Percentiles rank a stretch among this genome's conserved stretches.
phyloP scores from a whole-genome alignment of 2,329 filamentous ascomycete species.

The Colletotrichum scovillei region DNA sequence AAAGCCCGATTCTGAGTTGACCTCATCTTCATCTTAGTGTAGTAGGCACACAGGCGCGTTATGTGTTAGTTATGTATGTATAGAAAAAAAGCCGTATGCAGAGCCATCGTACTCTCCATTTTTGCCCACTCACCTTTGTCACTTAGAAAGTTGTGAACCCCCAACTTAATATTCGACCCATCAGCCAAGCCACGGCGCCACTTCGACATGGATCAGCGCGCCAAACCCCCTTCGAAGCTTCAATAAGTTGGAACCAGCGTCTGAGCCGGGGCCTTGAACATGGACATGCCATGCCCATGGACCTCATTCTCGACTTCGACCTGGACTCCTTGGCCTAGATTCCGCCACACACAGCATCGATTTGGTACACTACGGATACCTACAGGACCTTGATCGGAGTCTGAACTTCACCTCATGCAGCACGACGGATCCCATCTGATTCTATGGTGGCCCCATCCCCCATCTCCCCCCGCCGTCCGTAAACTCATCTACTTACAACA shows the following conservation, averaged over 20 bases:
- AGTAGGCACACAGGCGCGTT: too few relatives aligned
- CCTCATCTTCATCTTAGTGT: neutral
- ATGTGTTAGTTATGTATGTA: too few relatives aligned
- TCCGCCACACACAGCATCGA: too few relatives aligned
- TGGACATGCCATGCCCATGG: neutral
- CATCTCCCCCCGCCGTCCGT: neutral
- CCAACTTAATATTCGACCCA: neutral
- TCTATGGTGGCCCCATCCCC: neutral
- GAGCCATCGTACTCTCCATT: neutral
- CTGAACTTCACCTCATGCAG: constrained; percentile 1
- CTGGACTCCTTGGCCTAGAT: neutral
- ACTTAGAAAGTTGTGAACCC: neutral
- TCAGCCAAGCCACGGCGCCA: neutral
- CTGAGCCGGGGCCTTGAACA: neutral
- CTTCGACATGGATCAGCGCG: neutral
- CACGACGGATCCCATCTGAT: neutral
- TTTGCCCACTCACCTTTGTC: neutral
- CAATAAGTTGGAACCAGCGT: neutral
- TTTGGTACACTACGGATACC: neutral
- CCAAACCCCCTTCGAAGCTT: neutral
- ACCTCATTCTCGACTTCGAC: neutral
- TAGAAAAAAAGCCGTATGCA: too few relatives aligned
- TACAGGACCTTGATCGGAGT: neutral
- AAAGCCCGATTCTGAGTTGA: neutral
- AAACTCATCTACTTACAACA: constrained; percentile 3